phyloP scores from a whole-genome alignment of 306 rosid species.

The Cotoneaster glaucophyllus region DNA sequence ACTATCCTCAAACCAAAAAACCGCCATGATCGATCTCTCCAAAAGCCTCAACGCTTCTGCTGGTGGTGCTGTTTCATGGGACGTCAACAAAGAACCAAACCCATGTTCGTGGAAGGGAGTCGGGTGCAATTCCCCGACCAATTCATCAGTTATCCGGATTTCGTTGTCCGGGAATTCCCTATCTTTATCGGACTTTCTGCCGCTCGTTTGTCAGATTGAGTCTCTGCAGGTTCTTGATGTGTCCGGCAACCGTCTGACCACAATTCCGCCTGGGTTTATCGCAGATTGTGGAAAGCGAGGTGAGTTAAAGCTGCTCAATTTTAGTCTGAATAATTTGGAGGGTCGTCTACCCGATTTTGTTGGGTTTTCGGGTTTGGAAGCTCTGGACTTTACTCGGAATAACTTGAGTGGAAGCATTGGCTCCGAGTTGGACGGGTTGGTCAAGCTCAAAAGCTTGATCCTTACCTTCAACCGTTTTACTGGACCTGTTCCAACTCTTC shows the following conservation, averaged over 20 bases:
- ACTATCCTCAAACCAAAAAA: slow-evolving; percentile 42
- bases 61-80: slow-evolving; percentile 23
- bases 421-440: slow-evolving; percentile 42
- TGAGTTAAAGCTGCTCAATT: slow-evolving; percentile 41
- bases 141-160: slow-evolving; percentile 29
- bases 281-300: slow-evolving; percentile 44
- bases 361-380: slow-evolving; percentile 53
- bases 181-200: slow-evolving; percentile 36
- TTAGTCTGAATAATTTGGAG: slow-evolving; percentile 34
- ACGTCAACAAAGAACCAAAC: slow-evolving; percentile 13
- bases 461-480: slow-evolving; percentile 17
- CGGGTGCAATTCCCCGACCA: slow-evolving; percentile 20
- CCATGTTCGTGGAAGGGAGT: slow-evolving; percentile 73
- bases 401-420: not conserved
- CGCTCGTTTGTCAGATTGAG: slow-evolving; percentile 45
- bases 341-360: slow-evolving; percentile 46
- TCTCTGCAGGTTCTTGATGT: slow-evolving; percentile 56
- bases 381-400: slow-evolving; percentile 63
- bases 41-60: not conserved
- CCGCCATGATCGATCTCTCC: slow-evolving; percentile 36
- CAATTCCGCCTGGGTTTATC: slow-evolving; percentile 46
- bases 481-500: slow-evolving; percentile 42
- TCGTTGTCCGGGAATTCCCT: slow-evolving; percentile 28
- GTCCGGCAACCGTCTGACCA: slow-evolving; percentile 28
- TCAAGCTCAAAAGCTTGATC: slow-evolving; percentile 40